Conservation (phyloP, 2,329 filamentous ascomycete genomes). For the Chaetomiaceae sp. region DNA sequence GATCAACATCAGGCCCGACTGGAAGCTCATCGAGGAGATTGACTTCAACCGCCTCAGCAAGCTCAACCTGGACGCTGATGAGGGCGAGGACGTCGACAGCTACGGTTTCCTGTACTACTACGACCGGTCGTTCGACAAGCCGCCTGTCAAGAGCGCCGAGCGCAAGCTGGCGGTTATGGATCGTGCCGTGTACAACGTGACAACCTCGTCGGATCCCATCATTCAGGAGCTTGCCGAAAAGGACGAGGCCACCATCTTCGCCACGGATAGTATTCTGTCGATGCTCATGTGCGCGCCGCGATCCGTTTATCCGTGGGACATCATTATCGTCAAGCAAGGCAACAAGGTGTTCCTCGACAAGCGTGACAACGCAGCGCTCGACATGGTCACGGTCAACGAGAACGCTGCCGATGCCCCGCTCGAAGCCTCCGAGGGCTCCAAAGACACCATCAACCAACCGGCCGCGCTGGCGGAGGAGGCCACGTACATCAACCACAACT, state of each 20-base stretch:
- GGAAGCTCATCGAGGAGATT: conserved; percentile 95
- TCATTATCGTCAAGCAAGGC: conserved; percentile 86
- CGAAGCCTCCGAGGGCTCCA: conserved; percentile 85
- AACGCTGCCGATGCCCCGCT: conserved; percentile 94
- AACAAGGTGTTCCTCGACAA: conserved; percentile 99
- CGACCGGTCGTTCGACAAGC: conserved; percentile 92
- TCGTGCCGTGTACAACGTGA: conserved; percentile 96
- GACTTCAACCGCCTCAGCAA: conserved; percentile 94
- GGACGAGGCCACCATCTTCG: conserved; percentile 93
- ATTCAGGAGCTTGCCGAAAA: conserved; percentile 96
- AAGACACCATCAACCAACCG: conserved; percentile 94
- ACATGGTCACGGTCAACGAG: conserved; percentile 98
- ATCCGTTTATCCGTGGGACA: conserved; percentile 97
- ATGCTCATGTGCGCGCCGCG: conserved; percentile 99
- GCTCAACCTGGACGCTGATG: conserved; percentile 90
- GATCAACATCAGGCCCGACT: conserved; percentile 93
- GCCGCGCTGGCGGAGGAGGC: conserved; percentile 89
- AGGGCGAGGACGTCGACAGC: conserved; percentile 89
- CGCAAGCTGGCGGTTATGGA: conserved; percentile 84
- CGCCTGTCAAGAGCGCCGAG: conserved; percentile 82
- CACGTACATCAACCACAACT: conserved; percentile 99
- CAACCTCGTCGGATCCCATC: conserved; percentile 90
- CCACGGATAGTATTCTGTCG: conserved; percentile 93
- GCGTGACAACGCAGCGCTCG: conserved; percentile 87
- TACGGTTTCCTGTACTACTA: conserved; percentile 99